A percentile compares a stretch with the other conserved stretches of the same genome.
These are phyloP conservation scores for Colletotrichum sp. DNA, from an alignment of 2,329 filamentous ascomycete genomes.

Conservation along the genomic window DNA sequence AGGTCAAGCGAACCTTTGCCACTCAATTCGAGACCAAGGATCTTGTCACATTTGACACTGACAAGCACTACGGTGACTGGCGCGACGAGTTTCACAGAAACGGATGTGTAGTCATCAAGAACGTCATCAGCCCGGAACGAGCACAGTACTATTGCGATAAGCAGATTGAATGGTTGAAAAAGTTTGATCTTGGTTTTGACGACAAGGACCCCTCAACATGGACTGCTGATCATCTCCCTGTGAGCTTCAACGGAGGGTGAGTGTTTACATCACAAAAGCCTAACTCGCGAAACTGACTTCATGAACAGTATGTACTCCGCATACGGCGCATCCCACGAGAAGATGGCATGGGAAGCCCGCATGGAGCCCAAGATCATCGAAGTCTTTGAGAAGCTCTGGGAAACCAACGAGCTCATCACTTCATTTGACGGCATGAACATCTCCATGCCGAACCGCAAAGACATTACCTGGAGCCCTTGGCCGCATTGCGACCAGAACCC, in stretches of 20 bases:
- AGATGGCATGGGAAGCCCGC: conserved; percentile 47
- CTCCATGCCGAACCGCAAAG: conserved; percentile 42
- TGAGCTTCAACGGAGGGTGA: conserved; percentile 41
- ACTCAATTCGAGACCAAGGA: conserved; percentile 27
- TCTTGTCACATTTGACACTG: conserved; percentile 23
- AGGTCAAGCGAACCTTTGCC: conserved; percentile 18
- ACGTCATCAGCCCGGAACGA: conserved; percentile 37
- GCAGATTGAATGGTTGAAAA: conserved; percentile 44
- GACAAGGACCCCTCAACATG: conserved; percentile 41
- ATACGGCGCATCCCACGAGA: conserved; percentile 44
- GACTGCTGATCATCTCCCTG: conserved; percentile 46
- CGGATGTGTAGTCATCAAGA: conserved; percentile 44
- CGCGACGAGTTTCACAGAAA: conserved; percentile 46
- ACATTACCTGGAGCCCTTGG: conserved; percentile 43
- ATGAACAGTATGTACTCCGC: conserved; percentile 39
- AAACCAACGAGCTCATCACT: conserved; percentile 27
- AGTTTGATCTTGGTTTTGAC: conserved; percentile 43
- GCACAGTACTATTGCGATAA: conserved; percentile 43
- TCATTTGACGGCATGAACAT: conserved; percentile 42
- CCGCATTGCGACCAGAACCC: conserved; percentile 49
- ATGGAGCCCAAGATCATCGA: conserved; percentile 43
- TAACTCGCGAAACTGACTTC: background rate
- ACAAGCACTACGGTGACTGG: conserved; percentile 41
- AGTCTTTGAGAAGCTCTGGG: conserved; percentile 45
- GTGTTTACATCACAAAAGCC: background rate